Evolutionary conservation across 208 protist genomes (phyloP).

Genomic region (Crithidia mellificae): DNA sequence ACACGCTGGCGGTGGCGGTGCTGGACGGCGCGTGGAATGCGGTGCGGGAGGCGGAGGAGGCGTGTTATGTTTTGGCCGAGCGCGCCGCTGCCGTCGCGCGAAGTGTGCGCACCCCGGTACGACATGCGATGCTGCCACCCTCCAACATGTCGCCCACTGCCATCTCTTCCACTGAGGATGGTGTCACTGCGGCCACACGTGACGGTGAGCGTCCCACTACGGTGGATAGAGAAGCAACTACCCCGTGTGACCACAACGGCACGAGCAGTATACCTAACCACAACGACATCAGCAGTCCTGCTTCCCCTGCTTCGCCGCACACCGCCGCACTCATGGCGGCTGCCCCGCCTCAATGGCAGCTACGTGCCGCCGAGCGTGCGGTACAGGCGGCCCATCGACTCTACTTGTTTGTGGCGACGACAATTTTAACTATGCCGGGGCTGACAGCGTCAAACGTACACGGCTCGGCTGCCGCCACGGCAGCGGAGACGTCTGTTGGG

Average conservation of each 20-base stretch:
- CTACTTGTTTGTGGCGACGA: slow-evolving; percentile 18
- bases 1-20: slow-evolving; percentile 24
- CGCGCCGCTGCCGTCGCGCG: not conserved
- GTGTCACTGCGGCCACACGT: too few species aligned
- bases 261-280: too few species aligned
- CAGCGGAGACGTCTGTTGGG: too few species aligned
- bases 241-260: too few species aligned
- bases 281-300: too few species aligned
- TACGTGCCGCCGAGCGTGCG: slow-evolving; percentile 16
- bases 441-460: not conserved
- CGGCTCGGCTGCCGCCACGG: not conserved
- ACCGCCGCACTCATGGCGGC: not conserved
- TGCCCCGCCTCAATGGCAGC: not conserved
- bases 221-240: too few species aligned
- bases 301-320: not conserved
- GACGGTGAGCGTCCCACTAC: not conserved
- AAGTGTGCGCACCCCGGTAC: not conserved
- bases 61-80: slow-evolving; percentile 10
- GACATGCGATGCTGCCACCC: not conserved
- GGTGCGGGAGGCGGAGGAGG: slow-evolving; percentile 18
- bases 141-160: too few species aligned
- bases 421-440: slow-evolving; percentile 1
- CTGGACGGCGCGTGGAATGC: slow-evolving; percentile 27
- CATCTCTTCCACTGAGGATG: too few species aligned
- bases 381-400: slow-evolving; percentile 20